These are phyloP conservation scores for Colletotrichum sp. DNA, from an alignment of 2,329 filamentous ascomycete species.

Conservation along the genomic window DNA sequence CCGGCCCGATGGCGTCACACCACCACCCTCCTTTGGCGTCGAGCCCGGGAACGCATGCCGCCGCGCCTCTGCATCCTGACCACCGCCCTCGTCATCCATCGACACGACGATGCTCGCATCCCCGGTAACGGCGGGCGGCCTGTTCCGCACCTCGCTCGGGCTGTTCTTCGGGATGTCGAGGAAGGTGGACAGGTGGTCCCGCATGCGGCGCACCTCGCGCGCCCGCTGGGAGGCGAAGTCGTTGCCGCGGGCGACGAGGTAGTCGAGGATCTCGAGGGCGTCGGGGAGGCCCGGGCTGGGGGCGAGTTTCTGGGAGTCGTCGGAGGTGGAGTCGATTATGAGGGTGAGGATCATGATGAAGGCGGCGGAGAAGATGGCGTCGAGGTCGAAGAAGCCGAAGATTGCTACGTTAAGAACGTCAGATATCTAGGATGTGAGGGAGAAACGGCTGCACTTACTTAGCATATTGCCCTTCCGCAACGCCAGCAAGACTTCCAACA, in stretches of 20 bases:
- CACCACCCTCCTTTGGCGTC: not conserved
- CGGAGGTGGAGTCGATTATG: conserved; percentile 27
- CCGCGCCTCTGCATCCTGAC: not conserved
- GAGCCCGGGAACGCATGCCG: not conserved
- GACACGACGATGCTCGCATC: not conserved
- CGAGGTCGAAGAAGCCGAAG: conserved; percentile 18
- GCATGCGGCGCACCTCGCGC: conserved; percentile 4
- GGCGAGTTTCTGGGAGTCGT: conserved; percentile 27
- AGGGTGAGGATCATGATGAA: conserved; percentile 20
- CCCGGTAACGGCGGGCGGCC: not conserved
- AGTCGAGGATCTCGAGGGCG: conserved; percentile 31
- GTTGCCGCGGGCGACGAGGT: conserved; percentile 31
- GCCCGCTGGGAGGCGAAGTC: conserved; percentile 24
- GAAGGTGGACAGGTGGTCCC: conserved; percentile 1
- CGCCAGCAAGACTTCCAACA: conserved; percentile 12
- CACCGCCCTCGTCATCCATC: not conserved
- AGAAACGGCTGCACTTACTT: too few relatives aligned
- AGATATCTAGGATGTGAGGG: too few relatives aligned
- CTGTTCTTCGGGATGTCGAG: conserved; percentile 11
- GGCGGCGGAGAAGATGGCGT: conserved; percentile 19
- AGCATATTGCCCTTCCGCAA: conserved; percentile 34
- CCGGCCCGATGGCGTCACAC: not conserved
- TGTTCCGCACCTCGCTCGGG: not conserved
- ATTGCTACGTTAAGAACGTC: not conserved
- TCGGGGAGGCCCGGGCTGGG: conserved; percentile 29